Evolutionary conservation across 176 grass and related monocot genomes (phyloP).

Genomic region (Eleusine coracana): DNA sequence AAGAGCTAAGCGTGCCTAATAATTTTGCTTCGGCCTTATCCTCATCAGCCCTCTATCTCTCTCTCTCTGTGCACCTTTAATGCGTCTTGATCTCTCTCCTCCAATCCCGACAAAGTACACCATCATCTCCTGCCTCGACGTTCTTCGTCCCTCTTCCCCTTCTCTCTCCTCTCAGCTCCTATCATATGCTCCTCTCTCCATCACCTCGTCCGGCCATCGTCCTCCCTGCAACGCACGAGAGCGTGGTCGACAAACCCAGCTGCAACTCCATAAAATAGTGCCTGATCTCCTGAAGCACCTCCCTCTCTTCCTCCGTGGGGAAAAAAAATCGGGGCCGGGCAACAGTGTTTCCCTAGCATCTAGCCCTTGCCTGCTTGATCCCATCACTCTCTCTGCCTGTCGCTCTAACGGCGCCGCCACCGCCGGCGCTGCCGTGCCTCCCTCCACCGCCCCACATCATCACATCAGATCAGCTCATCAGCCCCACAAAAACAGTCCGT

Average conservation of each 20-base stretch:
- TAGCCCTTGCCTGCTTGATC: constrained; percentile 43
- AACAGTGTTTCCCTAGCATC: constrained; percentile 34
- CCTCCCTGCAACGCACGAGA: constrained; percentile 45
- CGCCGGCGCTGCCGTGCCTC: not conserved
- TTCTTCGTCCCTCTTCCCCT: not conserved
- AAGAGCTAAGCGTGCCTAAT: constrained; percentile 32
- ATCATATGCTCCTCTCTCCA: constrained; percentile 40
- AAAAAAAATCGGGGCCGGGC: constrained; percentile 9
- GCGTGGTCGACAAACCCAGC: constrained; percentile 42
- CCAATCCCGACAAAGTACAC: constrained; percentile 63
- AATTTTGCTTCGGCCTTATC: constrained; percentile 44
- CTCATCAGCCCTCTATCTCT: not conserved
- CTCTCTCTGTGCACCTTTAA: constrained; percentile 45
- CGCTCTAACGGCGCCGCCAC: constrained; percentile 35
- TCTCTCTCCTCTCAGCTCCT: constrained; percentile 15
- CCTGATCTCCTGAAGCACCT: constrained; percentile 33
- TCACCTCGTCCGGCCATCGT: constrained; percentile 33
- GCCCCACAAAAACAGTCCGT: constrained; percentile 42
- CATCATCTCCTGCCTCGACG: constrained; percentile 48
- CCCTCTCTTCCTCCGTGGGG: constrained; percentile 22
- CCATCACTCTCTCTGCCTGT: not conserved
- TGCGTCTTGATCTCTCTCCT: constrained; percentile 59
- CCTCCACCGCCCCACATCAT: constrained; percentile 22
- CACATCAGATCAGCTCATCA: constrained; percentile 36
- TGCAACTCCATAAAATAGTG: constrained; percentile 64